phyloP scores from a whole-genome alignment of 495 filamentous ascomycete species.

The Podospora didyma region DNA sequence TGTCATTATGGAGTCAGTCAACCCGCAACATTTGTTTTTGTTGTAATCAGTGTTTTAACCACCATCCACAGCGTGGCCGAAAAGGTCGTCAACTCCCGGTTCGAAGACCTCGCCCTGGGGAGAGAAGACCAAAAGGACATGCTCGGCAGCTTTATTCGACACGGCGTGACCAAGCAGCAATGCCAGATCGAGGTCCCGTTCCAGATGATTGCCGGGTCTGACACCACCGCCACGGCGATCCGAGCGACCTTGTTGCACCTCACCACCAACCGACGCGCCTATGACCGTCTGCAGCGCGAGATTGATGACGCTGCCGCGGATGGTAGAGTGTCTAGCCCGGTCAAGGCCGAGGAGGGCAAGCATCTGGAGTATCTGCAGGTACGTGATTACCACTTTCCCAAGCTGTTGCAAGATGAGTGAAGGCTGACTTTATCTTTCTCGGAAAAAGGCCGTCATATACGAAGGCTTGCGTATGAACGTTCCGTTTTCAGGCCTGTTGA shows the following conservation, averaged over 20 bases:
- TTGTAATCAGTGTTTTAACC: too few species aligned
- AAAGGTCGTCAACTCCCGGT: slow-evolving; percentile 29
- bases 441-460: slow-evolving; percentile 40
- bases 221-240: slow-evolving; percentile 59
- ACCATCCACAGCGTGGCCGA: slow-evolving; percentile 22
- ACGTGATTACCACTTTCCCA: too few species aligned
- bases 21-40: too few species aligned
- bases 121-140: slow-evolving; percentile 28
- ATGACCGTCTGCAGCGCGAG: slow-evolving; percentile 53
- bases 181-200: slow-evolving; percentile 36
- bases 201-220: slow-evolving; percentile 56
- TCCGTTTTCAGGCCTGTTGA: slow-evolving; percentile 29
- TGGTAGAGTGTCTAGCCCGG: slow-evolving; percentile 31
- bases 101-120: slow-evolving; percentile 15
- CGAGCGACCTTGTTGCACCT: slow-evolving; percentile 51
- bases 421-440: slow-evolving; percentile 32
- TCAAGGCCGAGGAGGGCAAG: slow-evolving; percentile 38
- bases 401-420: too few species aligned
- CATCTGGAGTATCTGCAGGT: slow-evolving; percentile 38
- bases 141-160: slow-evolving; percentile 33
- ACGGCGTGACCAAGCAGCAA: slow-evolving; percentile 25
- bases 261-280: slow-evolving; percentile 36
- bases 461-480: slow-evolving; percentile 48
- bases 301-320: slow-evolving; percentile 41
- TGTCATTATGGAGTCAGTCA: slow-evolving; percentile 34